These are phyloP conservation scores for Colletotrichum endophyticum DNA, from an alignment of 2,329 filamentous ascomycete species.

Conservation along the genomic window DNA sequence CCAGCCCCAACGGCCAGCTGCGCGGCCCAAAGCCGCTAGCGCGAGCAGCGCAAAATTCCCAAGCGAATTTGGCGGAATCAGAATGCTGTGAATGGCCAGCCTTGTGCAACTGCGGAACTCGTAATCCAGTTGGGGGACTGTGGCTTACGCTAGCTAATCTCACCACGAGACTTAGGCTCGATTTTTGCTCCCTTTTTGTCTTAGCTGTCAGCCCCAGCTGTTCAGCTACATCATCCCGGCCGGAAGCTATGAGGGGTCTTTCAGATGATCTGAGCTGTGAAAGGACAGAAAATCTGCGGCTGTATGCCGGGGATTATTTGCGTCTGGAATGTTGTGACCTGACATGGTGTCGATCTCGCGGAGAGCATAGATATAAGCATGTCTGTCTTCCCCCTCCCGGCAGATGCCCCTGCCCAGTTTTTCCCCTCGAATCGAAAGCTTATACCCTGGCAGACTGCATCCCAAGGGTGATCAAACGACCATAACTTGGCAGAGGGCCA, in stretches of 20 bases:
- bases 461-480: neutral
- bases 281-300: neutral
- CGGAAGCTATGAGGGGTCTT: neutral
- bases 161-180: neutral
- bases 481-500: neutral
- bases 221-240: neutral
- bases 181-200: neutral
- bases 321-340: neutral
- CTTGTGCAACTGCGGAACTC: neutral
- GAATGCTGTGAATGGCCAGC: neutral
- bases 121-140: neutral
- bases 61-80: neutral
- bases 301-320: neutral
- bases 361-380: neutral
- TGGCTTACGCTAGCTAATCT: neutral
- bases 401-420: neutral
- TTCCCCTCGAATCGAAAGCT: neutral
- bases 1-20: neutral
- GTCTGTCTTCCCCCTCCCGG: neutral
- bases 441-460: neutral
- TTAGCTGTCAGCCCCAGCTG: constrained; percentile 1
- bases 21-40: neutral
- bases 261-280: neutral
- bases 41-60: neutral
- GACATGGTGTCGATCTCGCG: neutral